These are phyloP conservation scores for Sicyos baderoa DNA, from an alignment of 306 rosid genomes.

Conservation along the genomic window DNA sequence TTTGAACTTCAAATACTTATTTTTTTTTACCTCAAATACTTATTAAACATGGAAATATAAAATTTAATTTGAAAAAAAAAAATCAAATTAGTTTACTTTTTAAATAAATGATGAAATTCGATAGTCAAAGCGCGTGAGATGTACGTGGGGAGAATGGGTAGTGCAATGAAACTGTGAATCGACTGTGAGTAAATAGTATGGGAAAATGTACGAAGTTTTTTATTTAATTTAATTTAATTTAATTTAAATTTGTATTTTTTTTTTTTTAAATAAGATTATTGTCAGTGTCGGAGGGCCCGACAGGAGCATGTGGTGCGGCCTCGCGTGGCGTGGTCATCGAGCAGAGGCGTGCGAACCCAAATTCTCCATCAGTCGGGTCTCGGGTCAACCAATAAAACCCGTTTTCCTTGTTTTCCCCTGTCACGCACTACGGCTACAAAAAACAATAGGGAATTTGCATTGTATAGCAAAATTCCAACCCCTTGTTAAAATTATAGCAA, in stretches of 20 bases:
- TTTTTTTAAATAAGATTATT: not conserved
- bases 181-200: not conserved
- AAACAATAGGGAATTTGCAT: too few species aligned
- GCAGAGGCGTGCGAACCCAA: conserved; percentile 8
- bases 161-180: not conserved
- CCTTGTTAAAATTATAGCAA: too few species aligned
- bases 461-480: too few species aligned
- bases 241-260: not conserved
- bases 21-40: too few species aligned
- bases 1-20: too few species aligned
- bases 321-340: conserved; percentile 7
- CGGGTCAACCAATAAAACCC: not conserved
- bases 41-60: too few species aligned
- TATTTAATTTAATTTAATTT: too few species aligned
- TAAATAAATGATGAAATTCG: too few species aligned
- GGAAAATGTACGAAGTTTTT: not conserved
- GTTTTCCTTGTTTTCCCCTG: too few species aligned
- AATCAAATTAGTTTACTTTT: too few species aligned
- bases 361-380: not conserved
- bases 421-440: too few species aligned
- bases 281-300: conserved; percentile 11
- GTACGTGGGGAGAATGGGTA: not conserved
- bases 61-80: too few species aligned
- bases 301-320: conserved; percentile 11
- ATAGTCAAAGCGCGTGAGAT: not conserved